Evolutionary conservation across 768 basidiomycete species (phyloP).

Genomic region (Macrocybe gigantea): DNA sequence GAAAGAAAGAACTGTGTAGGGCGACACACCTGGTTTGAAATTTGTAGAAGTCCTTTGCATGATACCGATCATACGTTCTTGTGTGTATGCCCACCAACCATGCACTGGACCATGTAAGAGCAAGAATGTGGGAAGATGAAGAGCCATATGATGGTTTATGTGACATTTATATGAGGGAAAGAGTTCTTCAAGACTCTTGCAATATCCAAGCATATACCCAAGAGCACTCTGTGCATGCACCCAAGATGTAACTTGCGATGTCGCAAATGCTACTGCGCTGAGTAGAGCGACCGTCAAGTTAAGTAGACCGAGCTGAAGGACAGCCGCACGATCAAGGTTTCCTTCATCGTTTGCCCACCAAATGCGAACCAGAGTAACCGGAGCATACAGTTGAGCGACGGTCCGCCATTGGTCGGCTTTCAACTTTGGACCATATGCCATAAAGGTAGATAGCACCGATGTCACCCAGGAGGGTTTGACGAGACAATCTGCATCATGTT

Average conservation of each 20-base stretch:
- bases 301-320: constrained; percentile 22
- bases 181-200: constrained; percentile 18
- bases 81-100: constrained; percentile 28
- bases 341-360: constrained; percentile 20
- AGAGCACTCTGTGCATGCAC: constrained; percentile 18
- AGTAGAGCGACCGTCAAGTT: constrained; percentile 21
- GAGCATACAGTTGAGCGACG: constrained; percentile 25
- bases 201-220: constrained; percentile 23
- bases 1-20: no score
- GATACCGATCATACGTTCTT: constrained; percentile 27
- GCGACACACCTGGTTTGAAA: constrained; percentile 18
- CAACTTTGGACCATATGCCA: constrained; percentile 18
- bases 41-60: constrained; percentile 25
- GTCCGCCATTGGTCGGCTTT: constrained; percentile 31
- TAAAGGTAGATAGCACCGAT: constrained; percentile 16
- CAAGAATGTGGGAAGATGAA: constrained; percentile 29
- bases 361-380: constrained; percentile 27
- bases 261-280: constrained; percentile 24
- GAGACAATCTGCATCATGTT: constrained; percentile 15
- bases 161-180: constrained; percentile 21
- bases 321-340: constrained; percentile 2
- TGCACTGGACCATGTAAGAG: constrained; percentile 28
- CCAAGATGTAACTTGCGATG: constrained; percentile 13
- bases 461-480: constrained; percentile 19
- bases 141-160: constrained; percentile 33